Evolutionary conservation across 768 basidiomycete genomes (phyloP).

Genomic region (Coprinopsis cinerea): DNA sequence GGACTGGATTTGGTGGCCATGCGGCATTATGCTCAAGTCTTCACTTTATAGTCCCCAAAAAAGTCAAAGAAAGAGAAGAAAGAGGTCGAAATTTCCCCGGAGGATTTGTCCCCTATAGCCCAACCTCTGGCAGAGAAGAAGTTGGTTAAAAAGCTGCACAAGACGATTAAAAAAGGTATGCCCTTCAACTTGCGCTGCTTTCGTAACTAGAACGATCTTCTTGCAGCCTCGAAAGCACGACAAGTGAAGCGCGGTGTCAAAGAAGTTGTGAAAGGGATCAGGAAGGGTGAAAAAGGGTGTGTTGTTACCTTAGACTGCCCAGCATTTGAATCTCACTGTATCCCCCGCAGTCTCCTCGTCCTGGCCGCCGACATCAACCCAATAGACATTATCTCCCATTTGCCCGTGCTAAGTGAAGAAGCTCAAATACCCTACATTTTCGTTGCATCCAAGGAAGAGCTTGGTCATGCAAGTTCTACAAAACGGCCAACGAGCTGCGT

Average conservation of each 20-base stretch:
- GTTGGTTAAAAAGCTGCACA: conserved; percentile 89
- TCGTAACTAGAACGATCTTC: conserved; percentile 1
- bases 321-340: conserved; percentile 2
- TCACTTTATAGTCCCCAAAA: conserved; percentile 38
- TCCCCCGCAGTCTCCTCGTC: conserved; percentile 61
- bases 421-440: conserved; percentile 87
- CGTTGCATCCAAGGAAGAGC: conserved; percentile 88
- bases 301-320: conserved; percentile 1
- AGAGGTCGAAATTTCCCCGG: conserved; percentile 58
- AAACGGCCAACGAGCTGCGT: conserved; percentile 99
- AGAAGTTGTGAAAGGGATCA: conserved; percentile 95
- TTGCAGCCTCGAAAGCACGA: conserved; percentile 86
- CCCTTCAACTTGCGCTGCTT: background rate
- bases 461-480: conserved; percentile 92
- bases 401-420: conserved; percentile 93
- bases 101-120: conserved; percentile 91
- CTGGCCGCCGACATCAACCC: conserved; percentile 97
- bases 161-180: conserved; percentile 86
- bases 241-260: conserved; percentile 98
- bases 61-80: conserved; percentile 51
- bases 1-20: background rate
- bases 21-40: conserved; percentile 7
- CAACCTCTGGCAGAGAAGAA: conserved; percentile 92
- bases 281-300: conserved; percentile 98
- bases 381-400: conserved; percentile 96